A percentile compares a stretch with the other conserved stretches of the same genome.
phyloP scores from a whole-genome alignment of 768 basidiomycete species.

The Podaxis mareebaensis region DNA sequence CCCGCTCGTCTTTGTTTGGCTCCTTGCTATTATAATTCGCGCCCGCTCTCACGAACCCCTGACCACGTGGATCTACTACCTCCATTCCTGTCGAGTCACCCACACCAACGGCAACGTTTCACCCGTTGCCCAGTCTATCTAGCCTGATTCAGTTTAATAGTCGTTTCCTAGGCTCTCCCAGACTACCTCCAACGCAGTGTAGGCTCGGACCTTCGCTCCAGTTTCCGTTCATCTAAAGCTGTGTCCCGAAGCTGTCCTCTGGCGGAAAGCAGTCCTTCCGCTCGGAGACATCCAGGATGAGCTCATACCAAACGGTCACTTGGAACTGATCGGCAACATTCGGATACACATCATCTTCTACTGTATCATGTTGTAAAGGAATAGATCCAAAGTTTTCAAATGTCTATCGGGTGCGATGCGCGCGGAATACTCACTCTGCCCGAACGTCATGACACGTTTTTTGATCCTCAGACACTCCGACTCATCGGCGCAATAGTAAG shows the following conservation, averaged over 20 bases:
- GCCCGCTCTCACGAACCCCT: neutral
- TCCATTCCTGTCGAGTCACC: conserved; percentile 14
- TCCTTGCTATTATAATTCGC: neutral
- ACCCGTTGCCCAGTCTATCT: conserved; percentile 2
- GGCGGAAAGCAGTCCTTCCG: neutral
- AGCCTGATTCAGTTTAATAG: neutral
- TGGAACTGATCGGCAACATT: neutral
- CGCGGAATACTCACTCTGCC: conserved; percentile 1
- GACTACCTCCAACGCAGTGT: neutral
- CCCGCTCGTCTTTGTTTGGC: neutral
- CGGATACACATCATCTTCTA: neutral
- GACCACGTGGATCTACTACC: conserved; percentile 1
- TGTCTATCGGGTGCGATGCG: neutral
- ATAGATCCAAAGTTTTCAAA: too few relatives aligned
- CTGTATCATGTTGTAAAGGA: neutral
- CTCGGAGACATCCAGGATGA: neutral
- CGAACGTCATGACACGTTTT: conserved; percentile 1
- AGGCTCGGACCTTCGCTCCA: neutral
- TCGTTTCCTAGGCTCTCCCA: neutral
- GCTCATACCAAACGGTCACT: neutral
- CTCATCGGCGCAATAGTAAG: neutral
- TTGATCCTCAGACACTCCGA: conserved; percentile 4
- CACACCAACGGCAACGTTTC: neutral
- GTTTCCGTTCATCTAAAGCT: neutral
- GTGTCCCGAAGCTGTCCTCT: neutral